A percentile compares a stretch with the other conserved stretches of the same genome.
These are phyloP conservation scores for Coprinopsis sp. DNA, from an alignment of 768 basidiomycete genomes.

Conservation along the genomic window DNA sequence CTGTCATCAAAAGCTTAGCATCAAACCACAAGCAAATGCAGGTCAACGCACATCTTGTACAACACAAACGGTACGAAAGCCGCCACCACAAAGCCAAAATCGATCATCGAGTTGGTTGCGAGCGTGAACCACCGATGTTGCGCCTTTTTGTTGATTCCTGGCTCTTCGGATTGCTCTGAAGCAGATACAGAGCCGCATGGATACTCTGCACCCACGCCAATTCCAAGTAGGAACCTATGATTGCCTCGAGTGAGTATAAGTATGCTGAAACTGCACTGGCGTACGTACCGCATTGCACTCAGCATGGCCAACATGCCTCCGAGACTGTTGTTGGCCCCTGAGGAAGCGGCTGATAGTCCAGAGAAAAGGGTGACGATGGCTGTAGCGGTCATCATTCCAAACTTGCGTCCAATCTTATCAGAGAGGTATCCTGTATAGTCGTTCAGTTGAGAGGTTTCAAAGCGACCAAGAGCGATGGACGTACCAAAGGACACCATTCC, in stretches of 20 bases:
- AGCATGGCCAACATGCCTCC: conserved; percentile 74
- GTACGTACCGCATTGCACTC: conserved; percentile 61
- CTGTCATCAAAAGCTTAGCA: conserved; percentile 28
- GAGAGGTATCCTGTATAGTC: conserved; percentile 54
- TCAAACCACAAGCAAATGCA: not conserved
- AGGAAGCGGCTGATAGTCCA: conserved; percentile 74
- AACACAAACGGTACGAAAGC: conserved; percentile 82
- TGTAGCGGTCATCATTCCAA: conserved; percentile 86
- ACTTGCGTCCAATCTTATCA: conserved; percentile 83
- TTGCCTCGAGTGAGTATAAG: not conserved
- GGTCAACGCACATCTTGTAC: conserved; percentile 72
- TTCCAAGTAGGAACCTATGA: conserved; percentile 82
- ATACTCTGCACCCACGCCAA: conserved; percentile 86
- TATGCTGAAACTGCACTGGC: not conserved
- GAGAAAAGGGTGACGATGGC: conserved; percentile 84
- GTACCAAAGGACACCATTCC: conserved; percentile 77
- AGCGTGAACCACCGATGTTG: conserved; percentile 86
- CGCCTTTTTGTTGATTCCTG: conserved; percentile 67
- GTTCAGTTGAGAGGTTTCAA: not conserved
- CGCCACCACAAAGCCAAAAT: conserved; percentile 73
- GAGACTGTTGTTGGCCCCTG: conserved; percentile 71
- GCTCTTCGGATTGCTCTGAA: conserved; percentile 86
- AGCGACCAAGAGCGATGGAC: not conserved
- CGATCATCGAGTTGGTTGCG: conserved; percentile 89
- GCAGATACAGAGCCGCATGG: conserved; percentile 88